Evolutionary conservation across 2,329 filamentous ascomycete genomes (phyloP).

Genomic region (Microcera coccophila): DNA sequence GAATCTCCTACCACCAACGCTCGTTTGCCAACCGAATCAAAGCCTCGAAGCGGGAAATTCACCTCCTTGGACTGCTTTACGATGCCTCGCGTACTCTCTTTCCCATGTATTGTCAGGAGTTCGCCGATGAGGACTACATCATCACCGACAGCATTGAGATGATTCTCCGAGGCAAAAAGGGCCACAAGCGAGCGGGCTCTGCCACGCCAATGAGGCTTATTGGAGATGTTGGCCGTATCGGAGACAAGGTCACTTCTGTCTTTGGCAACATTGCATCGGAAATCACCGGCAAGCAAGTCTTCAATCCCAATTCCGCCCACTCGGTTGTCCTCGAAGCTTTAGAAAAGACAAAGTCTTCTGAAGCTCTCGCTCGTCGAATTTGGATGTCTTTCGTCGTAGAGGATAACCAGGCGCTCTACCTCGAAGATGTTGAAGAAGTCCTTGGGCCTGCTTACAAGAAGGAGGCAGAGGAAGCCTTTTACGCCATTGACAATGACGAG

Average conservation of each 20-base stretch:
- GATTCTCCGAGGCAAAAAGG: constrained; percentile 55
- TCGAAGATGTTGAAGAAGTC: constrained; percentile 83
- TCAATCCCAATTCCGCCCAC: constrained; percentile 87
- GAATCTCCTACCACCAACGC: constrained; percentile 79
- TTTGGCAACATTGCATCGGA: constrained; percentile 93
- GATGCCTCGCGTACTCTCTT: constrained; percentile 87
- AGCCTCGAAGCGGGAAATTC: constrained; percentile 82
- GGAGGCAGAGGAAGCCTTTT: constrained; percentile 84
- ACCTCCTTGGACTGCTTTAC: constrained; percentile 78
- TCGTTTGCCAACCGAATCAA: constrained; percentile 81
- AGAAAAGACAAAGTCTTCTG: constrained; percentile 76
- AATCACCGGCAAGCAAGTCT: constrained; percentile 91
- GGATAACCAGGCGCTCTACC: constrained; percentile 71
- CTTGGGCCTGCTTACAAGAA: constrained; percentile 69
- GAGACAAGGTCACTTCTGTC: constrained; percentile 88
- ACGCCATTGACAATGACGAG: constrained; percentile 73
- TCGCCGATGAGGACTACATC: constrained; percentile 84
- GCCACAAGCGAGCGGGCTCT: constrained; percentile 51
- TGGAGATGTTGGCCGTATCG: constrained; percentile 71
- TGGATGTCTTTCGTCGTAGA: constrained; percentile 99
- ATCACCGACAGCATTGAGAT: constrained; percentile 82
- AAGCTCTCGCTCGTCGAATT: constrained; percentile 88
- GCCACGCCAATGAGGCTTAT: constrained; percentile 77
- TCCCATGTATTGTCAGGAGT: constrained; percentile 87
- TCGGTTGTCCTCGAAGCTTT: constrained; percentile 85